Evolutionary conservation across 495 filamentous ascomycete species (phyloP), one percentile per base, ranked within the genome.

Genomic region (Neurospora pannonica): DNA sequence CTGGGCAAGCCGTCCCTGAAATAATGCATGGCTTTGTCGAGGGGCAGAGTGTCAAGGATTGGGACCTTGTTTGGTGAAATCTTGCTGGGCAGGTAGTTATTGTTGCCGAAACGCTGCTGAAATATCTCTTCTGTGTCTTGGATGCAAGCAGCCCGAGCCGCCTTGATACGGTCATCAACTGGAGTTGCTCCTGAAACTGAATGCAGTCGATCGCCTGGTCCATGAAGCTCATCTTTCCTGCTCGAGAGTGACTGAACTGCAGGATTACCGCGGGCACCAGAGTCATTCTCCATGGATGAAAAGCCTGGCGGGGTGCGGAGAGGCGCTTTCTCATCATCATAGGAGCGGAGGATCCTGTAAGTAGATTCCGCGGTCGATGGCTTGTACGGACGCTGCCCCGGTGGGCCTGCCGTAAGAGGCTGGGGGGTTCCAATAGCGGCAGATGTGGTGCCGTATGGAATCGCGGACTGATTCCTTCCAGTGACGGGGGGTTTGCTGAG

Each of bases 351-450:
- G 13, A 43, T 21, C 46, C 72, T 78, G 39, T 74, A 60, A 11
- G 77, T 62, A 13, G 69, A 40, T 4, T 85, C 78, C n/a, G 83
- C 77, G 0, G 76, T 71, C 19, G 78, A 76, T 3, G 83, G 76
- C 37, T 76, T 78, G 71, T 80, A 80, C 21, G 83, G 81, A 42
- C 85, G 84, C 37, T 82, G 80, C 24, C 85, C 85, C 1, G 85
- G 85, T 9, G 85, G 85, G 8, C 85, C 85, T 11, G 85, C 85
- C 8, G 81, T 86, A 48, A 87, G 75, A 6, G 85, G 85, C 31
- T 79, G 81, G 13, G 85, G 85, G 34, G 82, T 81, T 15, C 85
- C 85, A 19, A 79, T 71, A 38, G 75, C 73, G 71, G 78, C 73
- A 1, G 84, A 60, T 34, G 74, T 73, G 42, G 71, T 21, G 71